Evolutionary conservation across 768 basidiomycete genomes (phyloP).

Genomic region (Austroboletus festivus): DNA sequence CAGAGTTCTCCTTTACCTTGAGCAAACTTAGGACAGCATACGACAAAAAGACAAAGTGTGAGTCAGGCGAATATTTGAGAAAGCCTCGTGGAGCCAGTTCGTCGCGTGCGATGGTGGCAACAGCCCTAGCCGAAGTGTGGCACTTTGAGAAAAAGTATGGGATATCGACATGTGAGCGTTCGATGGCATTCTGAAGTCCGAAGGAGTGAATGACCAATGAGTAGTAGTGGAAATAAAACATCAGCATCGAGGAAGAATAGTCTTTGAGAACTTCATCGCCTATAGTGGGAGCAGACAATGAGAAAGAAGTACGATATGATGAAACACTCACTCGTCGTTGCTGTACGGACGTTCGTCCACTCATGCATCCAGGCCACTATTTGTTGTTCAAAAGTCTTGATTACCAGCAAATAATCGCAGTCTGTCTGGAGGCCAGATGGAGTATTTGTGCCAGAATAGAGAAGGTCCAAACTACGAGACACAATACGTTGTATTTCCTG

Average conservation of each 20-base stretch:
- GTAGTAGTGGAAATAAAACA: slow-evolving; percentile 84
- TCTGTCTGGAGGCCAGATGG: slow-evolving; percentile 80
- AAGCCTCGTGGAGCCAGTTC: slow-evolving; percentile 73
- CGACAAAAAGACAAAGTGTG: slow-evolving; percentile 86
- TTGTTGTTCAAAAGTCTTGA: slow-evolving; percentile 83
- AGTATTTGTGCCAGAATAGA: slow-evolving; percentile 80
- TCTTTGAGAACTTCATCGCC: slow-evolving; percentile 28
- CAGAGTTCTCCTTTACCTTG: slow-evolving; percentile 55
- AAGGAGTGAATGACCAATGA: slow-evolving; percentile 92
- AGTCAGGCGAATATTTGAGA: slow-evolving; percentile 84
- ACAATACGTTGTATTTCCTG: slow-evolving; percentile 88
- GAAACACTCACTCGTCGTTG: slow-evolving; percentile 17
- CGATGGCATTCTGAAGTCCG: slow-evolving; percentile 93
- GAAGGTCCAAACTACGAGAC: slow-evolving; percentile 82
- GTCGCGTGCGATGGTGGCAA: slow-evolving; percentile 73
- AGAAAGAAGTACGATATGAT: background rate
- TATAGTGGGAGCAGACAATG: slow-evolving; percentile 8
- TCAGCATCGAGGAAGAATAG: slow-evolving; percentile 33
- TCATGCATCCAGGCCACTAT: slow-evolving; percentile 61
- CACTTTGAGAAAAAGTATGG: slow-evolving; percentile 83
- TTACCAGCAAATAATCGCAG: slow-evolving; percentile 80
- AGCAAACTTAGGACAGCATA: slow-evolving; percentile 91
- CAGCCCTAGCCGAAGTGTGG: slow-evolving; percentile 66
- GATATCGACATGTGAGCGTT: slow-evolving; percentile 66
- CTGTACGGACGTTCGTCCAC: slow-evolving; percentile 31